Conservation (phyloP, 2,329 filamentous ascomycete species). For the Cercospora zeae-maydis region DNA sequence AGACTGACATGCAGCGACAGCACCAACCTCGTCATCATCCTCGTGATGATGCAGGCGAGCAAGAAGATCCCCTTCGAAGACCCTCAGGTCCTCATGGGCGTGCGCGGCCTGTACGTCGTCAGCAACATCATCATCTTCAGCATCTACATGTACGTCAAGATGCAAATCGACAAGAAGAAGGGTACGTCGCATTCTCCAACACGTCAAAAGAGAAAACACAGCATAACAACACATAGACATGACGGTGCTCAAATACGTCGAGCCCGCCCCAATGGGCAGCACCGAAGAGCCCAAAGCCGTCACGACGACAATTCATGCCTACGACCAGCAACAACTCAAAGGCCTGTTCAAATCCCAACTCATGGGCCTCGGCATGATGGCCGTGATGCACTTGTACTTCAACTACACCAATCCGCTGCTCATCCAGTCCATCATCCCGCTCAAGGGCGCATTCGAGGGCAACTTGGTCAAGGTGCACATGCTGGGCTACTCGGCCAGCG, state of each 20-base stretch:
- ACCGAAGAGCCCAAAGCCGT: slow-evolving; percentile 93
- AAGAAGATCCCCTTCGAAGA: slow-evolving; percentile 96
- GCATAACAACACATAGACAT: slow-evolving; percentile 60
- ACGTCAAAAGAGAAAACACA: background rate
- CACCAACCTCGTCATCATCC: slow-evolving; percentile 89
- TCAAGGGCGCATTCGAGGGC: slow-evolving; percentile 92
- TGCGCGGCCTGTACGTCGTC: slow-evolving; percentile 62
- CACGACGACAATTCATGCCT: slow-evolving; percentile 93
- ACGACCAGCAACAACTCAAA: slow-evolving; percentile 84
- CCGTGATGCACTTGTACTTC: slow-evolving; percentile 97
- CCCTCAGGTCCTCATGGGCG: slow-evolving; percentile 63
- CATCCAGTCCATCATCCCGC: slow-evolving; percentile 96
- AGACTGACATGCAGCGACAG: slow-evolving; percentile 46
- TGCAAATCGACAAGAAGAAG: slow-evolving; percentile 92
- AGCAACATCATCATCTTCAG: slow-evolving; percentile 79
- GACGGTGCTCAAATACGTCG: slow-evolving; percentile 97
- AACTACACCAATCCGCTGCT: slow-evolving; percentile 99
- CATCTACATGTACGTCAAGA: slow-evolving; percentile 81
- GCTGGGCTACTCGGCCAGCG: slow-evolving; percentile 77
- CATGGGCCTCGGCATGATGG: slow-evolving; percentile 98
- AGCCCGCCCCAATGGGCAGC: slow-evolving; percentile 88
- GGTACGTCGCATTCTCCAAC: slow-evolving; percentile 52
- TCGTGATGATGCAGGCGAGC: slow-evolving; percentile 96
- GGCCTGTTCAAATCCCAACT: slow-evolving; percentile 82
- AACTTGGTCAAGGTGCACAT: slow-evolving; percentile 96